A percentile compares a stretch with the other conserved stretches of the same genome.
Conservation (phyloP, 2,329 filamentous ascomycete genomes). For the Venturiaceae sp. region DNA sequence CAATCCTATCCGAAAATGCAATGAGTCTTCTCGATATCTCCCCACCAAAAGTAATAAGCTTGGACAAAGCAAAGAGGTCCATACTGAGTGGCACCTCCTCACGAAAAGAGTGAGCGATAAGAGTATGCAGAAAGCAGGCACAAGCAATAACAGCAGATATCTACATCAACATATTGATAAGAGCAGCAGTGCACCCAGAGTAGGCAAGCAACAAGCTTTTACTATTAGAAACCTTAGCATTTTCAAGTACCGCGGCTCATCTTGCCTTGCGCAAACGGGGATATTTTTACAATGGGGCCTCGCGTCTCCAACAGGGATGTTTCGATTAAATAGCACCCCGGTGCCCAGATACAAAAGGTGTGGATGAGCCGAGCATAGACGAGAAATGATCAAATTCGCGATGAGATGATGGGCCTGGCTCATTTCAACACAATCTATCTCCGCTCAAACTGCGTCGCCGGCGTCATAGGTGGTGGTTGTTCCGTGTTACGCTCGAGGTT, state of each 20-base stretch:
- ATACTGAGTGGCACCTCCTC: background rate
- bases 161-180: background rate
- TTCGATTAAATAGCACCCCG: background rate
- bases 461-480: too few relatives aligned
- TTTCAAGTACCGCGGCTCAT: background rate
- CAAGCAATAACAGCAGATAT: background rate
- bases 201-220: background rate
- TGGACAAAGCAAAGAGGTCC: constrained; percentile 3
- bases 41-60: background rate
- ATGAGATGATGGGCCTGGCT: background rate
- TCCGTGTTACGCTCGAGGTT: background rate
- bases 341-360: background rate
- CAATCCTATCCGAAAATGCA: background rate
- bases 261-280: background rate
- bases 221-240: background rate
- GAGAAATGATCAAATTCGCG: background rate
- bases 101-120: background rate
- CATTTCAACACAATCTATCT: background rate
- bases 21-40: constrained; percentile 1
- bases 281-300: background rate
- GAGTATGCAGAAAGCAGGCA: background rate
- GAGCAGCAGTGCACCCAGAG: background rate
- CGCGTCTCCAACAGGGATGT: constrained; percentile 2
- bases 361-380: background rate
- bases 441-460: background rate